A percentile compares a stretch with the other conserved stretches of the same genome.
Evolutionary conservation across 2,329 filamentous ascomycete genomes (phyloP).

Genomic region (Orbilia ellipsospora): DNA sequence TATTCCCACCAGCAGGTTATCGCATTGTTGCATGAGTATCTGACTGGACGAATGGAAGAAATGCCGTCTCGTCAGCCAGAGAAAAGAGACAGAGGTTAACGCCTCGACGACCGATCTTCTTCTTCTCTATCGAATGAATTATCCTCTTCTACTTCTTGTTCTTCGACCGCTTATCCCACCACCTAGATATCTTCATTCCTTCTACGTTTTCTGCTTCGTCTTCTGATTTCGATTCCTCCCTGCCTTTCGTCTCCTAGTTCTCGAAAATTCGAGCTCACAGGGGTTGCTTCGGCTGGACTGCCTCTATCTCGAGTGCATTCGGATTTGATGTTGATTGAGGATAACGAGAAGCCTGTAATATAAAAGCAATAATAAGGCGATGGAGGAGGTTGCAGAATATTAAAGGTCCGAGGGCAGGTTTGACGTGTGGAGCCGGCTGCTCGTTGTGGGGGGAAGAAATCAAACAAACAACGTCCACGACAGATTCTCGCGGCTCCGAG

Average conservation of each 20-base stretch:
- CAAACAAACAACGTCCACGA: background rate
- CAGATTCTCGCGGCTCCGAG: background rate
- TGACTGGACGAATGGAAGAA: too few relatives aligned
- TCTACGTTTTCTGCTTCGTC: background rate
- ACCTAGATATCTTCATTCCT: background rate
- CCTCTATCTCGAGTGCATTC: too few relatives aligned
- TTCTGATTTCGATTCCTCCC: background rate
- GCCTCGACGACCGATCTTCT: background rate
- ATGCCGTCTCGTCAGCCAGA: too few relatives aligned
- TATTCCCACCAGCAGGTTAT: too few relatives aligned
- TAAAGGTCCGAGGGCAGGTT: slow-evolving; percentile 20
- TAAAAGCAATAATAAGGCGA: too few relatives aligned
- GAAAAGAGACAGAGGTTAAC: too few relatives aligned
- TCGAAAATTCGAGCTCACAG: background rate
- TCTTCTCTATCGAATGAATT: background rate
- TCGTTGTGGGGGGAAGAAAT: too few relatives aligned
- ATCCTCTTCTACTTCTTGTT: background rate
- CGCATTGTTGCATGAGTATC: too few relatives aligned
- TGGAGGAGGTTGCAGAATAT: background rate
- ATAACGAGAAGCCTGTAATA: too few relatives aligned
- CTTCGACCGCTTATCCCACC: background rate
- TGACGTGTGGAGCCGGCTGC: background rate
- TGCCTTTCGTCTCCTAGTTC: background rate
- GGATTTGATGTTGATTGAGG: too few relatives aligned
- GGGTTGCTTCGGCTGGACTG: background rate